Base-by-base conservation (phyloP, 108 stramenopile genomes). In the Pseudonitzschia pungens region DNA sequence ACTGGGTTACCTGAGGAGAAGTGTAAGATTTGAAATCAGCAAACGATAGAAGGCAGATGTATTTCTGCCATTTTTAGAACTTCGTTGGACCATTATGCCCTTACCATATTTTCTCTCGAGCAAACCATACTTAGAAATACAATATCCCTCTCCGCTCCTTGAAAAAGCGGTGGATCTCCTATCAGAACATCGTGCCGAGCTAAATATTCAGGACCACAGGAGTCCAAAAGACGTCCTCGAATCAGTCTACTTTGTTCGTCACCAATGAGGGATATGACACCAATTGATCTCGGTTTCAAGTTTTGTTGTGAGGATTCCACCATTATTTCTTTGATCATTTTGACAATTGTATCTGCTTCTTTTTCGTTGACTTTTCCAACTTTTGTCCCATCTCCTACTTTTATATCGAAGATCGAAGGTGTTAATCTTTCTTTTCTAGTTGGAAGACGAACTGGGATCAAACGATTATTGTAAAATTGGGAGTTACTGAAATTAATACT, bases 141-240 rank as follows among this genome's bases (percentile, higher is more conserved):
- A 59, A 88, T 77, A 48, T 85, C 87, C 26, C 84, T 57, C 59
- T 88, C 87, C 0, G 84, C 82, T 5, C 87, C 87, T 76, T 88
- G 87, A 67, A 88, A 88, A 11, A 75, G 59, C 0, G 87, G 87
- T 20, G 87, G 83, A 15, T 83, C 84, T 5, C 87, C 87, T 33
- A 83, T 73, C 55, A 85, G 59, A 56, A 88, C 80, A 64, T 84
- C 62, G 72, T 88, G 87, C 3, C 57, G 60, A 14, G 71, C 75
- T 59, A 72, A 73, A 26, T 77, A 63, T 15, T 81, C 73, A 10
- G 84, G 83, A 10, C 87, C 87, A 55, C 85, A 65, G 16, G 68
- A 15, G 68, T 85, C 83, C 62, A 88, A 36, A 45, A 88, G 53
- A 10, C 84, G 71, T 20, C 82, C 84, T 41, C 84, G 82, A 70